Base-by-base conservation (phyloP, 257 asterid genomes). In the Solanum ossicruentum region DNA sequence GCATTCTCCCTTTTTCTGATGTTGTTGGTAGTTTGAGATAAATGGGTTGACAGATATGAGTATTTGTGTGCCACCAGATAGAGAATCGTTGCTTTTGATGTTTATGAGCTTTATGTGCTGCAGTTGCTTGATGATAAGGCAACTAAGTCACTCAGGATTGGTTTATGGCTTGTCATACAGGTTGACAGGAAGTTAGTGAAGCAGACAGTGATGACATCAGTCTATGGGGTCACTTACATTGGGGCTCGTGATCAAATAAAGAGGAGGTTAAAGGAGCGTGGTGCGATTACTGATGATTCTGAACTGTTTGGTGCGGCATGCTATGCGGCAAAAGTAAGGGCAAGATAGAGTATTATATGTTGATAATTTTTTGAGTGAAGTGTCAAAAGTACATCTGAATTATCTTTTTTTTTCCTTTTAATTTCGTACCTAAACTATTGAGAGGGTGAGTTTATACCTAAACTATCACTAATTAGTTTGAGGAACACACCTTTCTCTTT, bases 161-260 rank as follows among this genome's bases (percentile, higher is more conserved):
- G 36, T 32, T 61, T 56, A 51, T 84, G 85, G 82, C 81, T 66
- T 82, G 87, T 58, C 89, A 58, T 87, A 84, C 87, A 96, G 99
- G 98, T 96, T 87, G 99, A 96, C 86, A 88, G 99, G 87, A 95
- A 96, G 91, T 86, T 96, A 93, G 99, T 96, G 87, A 96, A 96
- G 93, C 98, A 96, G 90, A 95, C 99, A 3, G 99, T 96, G 84
- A 96, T 96, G 99, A 96, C 99, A 88, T 96, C 99, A 81, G 99
- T 96, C 72, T 96, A 96, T 90, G 99, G 99, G 71, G 99, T 96
- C 85, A 96, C 99, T n/a, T 95, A 92, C 85, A 88, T 93, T 89
- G 99, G 99, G 82, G 99, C 99, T 71, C 95, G 99, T 80, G 98
- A 96, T 88, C 99, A 96, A 86, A 96, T 96, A 81, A 93, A 91